Base-by-base conservation (phyloP, 2,329 filamentous ascomycete genomes). In the Trichoderma sp. region DNA sequence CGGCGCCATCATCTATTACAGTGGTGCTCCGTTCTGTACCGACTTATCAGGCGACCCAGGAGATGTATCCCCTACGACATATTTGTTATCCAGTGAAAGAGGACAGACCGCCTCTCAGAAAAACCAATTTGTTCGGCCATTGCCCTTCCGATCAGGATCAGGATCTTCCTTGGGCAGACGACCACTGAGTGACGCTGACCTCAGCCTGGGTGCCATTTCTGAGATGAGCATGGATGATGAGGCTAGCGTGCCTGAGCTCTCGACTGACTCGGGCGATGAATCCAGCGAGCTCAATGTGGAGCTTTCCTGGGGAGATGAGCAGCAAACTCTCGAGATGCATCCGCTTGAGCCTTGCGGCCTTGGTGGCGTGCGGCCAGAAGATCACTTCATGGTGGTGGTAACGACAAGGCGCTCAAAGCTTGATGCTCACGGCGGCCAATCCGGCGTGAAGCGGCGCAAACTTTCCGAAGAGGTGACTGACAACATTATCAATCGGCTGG, bases 1-100 rank as follows among this genome's bases (percentile, higher is more conserved):
- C 69, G 93, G 92, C 10, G 89, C 91, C 1, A 91, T 96, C 72
- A 93, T 95, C 21, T 96, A 94, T 75, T 96, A 95, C 77, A 92
- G 86, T 70, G 91, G 91, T 30, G 90, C 91, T 1, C 87, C 87
- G 0, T 97, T 96, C 77, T 96, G 89, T 77, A 94, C 90, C 1
- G 93, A 97, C 76, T 80, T 96, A 4, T 92, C 90, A 18, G 90
- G 90, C 2, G 90, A 94, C 73, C 82, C 82, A 13, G 84, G 83
- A 2, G 83, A 84, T 26, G 70, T 78, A 1, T 84, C 83, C 0
- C 82, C 83, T 1, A 76, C 83, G 2, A 84, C 85, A 1, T 82
- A 86, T 69, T 79, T 85, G 78, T 80, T 81, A 4, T 83, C 82
- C n/a, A 81, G 80, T 11, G 81, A 79, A 1, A 79, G 81, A 66